A percentile compares a stretch with the other conserved stretches of the same genome.
phyloP scores from a whole-genome alignment of 768 basidiomycete species.

The Auricularia sp. region DNA sequence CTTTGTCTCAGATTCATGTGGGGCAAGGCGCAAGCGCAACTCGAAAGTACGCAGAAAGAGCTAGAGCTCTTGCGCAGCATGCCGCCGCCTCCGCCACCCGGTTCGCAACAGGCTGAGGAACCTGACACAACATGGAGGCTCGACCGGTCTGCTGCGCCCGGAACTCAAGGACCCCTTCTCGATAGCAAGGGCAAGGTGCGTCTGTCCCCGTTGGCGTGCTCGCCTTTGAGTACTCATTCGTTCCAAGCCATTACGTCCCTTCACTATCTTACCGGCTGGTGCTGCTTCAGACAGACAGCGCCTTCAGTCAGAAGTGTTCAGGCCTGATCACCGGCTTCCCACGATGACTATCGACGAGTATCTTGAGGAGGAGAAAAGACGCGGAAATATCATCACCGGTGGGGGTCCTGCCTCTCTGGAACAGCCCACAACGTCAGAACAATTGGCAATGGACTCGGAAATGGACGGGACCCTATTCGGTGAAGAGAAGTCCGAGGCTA shows the following conservation, averaged over 20 bases:
- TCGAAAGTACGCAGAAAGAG: slow-evolving; percentile 64
- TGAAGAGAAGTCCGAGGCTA: slow-evolving; percentile 60
- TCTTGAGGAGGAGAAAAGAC: slow-evolving; percentile 68
- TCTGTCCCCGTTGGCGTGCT: neutral
- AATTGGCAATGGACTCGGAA: slow-evolving; percentile 69
- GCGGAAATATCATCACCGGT: slow-evolving; percentile 80
- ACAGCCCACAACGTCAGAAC: slow-evolving; percentile 63
- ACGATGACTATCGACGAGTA: slow-evolving; percentile 97
- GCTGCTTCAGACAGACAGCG: slow-evolving; percentile 53
- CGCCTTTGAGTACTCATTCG: slow-evolving; percentile 3
- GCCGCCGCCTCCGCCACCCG: slow-evolving; percentile 31
- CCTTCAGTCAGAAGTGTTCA: slow-evolving; percentile 73
- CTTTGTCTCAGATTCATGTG: slow-evolving; percentile 67
- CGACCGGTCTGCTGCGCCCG: slow-evolving; percentile 34
- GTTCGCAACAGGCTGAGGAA: slow-evolving; percentile 28
- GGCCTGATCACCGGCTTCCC: slow-evolving; percentile 71
- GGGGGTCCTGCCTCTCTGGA: slow-evolving; percentile 67
- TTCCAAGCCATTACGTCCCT: slow-evolving; percentile 73
- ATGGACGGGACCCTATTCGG: slow-evolving; percentile 68
- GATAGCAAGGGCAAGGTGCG: slow-evolving; percentile 69
- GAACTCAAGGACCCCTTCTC: slow-evolving; percentile 53
- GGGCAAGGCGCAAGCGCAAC: slow-evolving; percentile 54
- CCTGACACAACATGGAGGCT: slow-evolving; percentile 59
- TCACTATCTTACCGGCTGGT: slow-evolving; percentile 79
- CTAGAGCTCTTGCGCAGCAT: slow-evolving; percentile 52